These are phyloP conservation scores for Ceratobasidium papillatum DNA, from an alignment of 1,284 basidiomycete species.

Conservation along the genomic window DNA sequence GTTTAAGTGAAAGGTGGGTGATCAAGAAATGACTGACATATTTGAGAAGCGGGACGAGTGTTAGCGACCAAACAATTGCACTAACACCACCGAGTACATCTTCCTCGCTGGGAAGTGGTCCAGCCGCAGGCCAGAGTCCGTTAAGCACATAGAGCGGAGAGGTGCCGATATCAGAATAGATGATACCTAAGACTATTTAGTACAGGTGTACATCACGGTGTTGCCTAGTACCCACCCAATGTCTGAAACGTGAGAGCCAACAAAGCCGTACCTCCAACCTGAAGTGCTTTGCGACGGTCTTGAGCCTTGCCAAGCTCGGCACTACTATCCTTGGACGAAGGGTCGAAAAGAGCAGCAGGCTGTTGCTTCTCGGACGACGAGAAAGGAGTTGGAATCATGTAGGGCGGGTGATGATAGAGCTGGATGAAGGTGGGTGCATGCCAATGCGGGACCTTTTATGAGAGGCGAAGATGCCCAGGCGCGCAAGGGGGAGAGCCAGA, in stretches of 20 bases:
- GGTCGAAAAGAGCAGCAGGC: not conserved
- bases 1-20: slow-evolving; percentile 3
- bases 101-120: slow-evolving; percentile 60
- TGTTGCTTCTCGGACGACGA: not conserved
- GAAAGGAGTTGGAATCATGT: slow-evolving; percentile 11
- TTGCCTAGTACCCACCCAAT: slow-evolving; percentile 49
- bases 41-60: slow-evolving; percentile 70
- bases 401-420: not conserved
- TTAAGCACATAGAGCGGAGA: slow-evolving; percentile 78
- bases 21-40: slow-evolving; percentile 58
- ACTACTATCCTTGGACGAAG: not conserved
- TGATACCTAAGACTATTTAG: slow-evolving; percentile 58
- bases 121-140: slow-evolving; percentile 64
- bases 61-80: slow-evolving; percentile 71
- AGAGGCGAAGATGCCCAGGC: not conserved
- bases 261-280: slow-evolving; percentile 47
- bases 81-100: slow-evolving; percentile 69
- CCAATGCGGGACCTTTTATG: slow-evolving; percentile 14
- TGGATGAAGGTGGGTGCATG: not conserved
- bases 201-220: not conserved
- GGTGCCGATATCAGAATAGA: slow-evolving; percentile 69
- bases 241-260: slow-evolving; percentile 53
- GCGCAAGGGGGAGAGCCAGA: not conserved
- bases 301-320: slow-evolving; percentile 6
- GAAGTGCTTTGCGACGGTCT: slow-evolving; percentile 41